phyloP scores from a whole-genome alignment of 306 rosid genomes.

The Inga oerstediana region DNA sequence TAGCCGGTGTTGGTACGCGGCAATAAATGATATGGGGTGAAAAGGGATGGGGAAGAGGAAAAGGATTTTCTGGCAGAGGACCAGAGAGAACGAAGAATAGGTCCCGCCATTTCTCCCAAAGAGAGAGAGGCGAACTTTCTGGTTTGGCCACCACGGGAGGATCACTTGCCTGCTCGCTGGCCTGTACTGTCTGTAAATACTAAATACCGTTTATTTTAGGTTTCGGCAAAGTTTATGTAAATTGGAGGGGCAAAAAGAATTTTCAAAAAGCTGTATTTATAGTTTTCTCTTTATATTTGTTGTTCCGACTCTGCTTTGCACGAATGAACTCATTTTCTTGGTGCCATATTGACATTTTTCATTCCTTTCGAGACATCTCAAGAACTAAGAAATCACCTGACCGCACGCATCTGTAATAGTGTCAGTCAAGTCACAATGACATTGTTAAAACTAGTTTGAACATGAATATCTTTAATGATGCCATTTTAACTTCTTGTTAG shows the following conservation, averaged over 20 bases:
- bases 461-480: no score
- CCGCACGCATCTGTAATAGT: no score
- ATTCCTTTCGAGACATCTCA: no score
- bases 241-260: background rate
- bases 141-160: background rate
- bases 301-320: no score
- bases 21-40: constrained; percentile 24
- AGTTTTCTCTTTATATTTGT: background rate
- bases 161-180: background rate
- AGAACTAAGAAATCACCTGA: no score
- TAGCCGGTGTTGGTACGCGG: constrained; percentile 32
- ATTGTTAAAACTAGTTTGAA: no score
- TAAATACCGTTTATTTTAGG: background rate
- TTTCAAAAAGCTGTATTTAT: background rate
- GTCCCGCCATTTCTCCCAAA: constrained; percentile 65
- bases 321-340: no score
- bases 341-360: no score
- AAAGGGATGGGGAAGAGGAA: constrained; percentile 40
- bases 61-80: constrained; percentile 59
- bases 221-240: background rate
- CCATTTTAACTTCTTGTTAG: no score
- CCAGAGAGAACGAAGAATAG: constrained; percentile 74
- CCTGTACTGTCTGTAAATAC: background rate
- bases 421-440: no score
- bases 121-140: constrained; percentile 31